phyloP scores from a whole-genome alignment of 257 asterid genomes.

The Orobanche coerulescens region DNA sequence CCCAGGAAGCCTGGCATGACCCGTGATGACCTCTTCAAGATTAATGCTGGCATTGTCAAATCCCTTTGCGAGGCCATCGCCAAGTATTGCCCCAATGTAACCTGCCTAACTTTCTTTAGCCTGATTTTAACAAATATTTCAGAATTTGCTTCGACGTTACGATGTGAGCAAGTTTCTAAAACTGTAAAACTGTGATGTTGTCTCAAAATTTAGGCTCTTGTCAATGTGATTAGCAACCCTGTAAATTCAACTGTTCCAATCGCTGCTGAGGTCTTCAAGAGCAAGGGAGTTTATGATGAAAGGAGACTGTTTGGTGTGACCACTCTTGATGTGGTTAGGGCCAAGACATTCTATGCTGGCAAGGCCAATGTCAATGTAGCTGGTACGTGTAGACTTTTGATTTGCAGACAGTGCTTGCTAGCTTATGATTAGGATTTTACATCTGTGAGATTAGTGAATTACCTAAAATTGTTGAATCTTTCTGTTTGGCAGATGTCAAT shows the following conservation, averaged over 20 bases:
- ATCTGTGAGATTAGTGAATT: neutral
- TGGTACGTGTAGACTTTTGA: conserved; percentile 28
- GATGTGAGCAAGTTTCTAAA: neutral
- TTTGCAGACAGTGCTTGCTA: neutral
- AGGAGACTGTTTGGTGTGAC: conserved; percentile 77
- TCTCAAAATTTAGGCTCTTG: conserved; percentile 47
- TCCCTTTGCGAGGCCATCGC: conserved; percentile 73
- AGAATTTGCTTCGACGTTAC: neutral
- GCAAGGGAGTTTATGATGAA: conserved; percentile 69
- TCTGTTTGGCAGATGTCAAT: conserved; percentile 49
- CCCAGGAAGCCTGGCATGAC: conserved; percentile 95
- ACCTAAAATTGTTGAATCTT: neutral
- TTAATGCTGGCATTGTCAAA: conserved; percentile 80
- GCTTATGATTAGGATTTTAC: neutral
- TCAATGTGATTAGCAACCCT: conserved; percentile 88
- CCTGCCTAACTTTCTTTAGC: conserved; percentile 4
- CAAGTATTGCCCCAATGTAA: conserved; percentile 75
- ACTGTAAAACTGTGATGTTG: conserved; percentile 3
- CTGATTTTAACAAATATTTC: neutral
- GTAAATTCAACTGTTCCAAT: conserved; percentile 92
- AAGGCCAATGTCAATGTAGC: conserved; percentile 73
- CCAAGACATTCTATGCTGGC: conserved; percentile 84
- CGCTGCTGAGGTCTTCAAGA: conserved; percentile 87
- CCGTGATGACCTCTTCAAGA: conserved; percentile 83
- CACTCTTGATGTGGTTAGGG: conserved; percentile 93